Conservation (phyloP, 192 early-diverging fungal species). For the Linnemannia exigua region DNA sequence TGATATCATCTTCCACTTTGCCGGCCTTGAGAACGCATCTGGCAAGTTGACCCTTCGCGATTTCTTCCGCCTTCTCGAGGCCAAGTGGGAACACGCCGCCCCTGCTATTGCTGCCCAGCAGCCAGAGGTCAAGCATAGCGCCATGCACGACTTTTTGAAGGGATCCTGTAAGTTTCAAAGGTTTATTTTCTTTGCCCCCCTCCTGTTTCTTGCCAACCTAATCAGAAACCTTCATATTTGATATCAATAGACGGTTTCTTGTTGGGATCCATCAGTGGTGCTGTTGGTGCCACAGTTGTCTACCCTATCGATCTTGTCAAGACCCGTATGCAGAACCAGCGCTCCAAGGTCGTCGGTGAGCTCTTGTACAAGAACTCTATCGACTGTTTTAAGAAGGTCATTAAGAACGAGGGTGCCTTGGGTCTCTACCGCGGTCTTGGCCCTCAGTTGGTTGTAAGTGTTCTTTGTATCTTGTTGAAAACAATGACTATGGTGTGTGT, state of each 20-base stretch:
- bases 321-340: slow-evolving; percentile 99
- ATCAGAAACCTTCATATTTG: background rate
- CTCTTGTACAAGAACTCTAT: slow-evolving; percentile 94
- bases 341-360: slow-evolving; percentile 90
- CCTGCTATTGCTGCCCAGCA: slow-evolving; percentile 15
- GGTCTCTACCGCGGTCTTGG: slow-evolving; percentile 95
- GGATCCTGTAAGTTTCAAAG: slow-evolving; percentile 44
- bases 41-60: slow-evolving; percentile 63
- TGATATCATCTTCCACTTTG: slow-evolving; percentile 79
- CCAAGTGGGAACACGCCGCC: slow-evolving; percentile 62
- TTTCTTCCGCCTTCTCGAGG: slow-evolving; percentile 67
- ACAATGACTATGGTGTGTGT: background rate
- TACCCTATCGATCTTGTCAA: slow-evolving; percentile 99
- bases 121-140: slow-evolving; percentile 38
- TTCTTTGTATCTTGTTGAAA: background rate
- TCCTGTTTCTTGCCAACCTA: background rate
- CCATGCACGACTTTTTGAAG: slow-evolving; percentile 47
- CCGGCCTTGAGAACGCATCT: slow-evolving; percentile 63
- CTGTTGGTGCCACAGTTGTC: slow-evolving; percentile 93
- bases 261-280: slow-evolving; percentile 94
- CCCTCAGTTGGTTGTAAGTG: slow-evolving; percentile 88
- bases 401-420: slow-evolving; percentile 89
- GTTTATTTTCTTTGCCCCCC: background rate
- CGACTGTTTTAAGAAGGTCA: slow-evolving; percentile 96
- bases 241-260: slow-evolving; percentile 56